These are phyloP conservation scores for Dipteronia dyeriana DNA, from an alignment of 345 rosid species.

Conservation along the genomic window DNA sequence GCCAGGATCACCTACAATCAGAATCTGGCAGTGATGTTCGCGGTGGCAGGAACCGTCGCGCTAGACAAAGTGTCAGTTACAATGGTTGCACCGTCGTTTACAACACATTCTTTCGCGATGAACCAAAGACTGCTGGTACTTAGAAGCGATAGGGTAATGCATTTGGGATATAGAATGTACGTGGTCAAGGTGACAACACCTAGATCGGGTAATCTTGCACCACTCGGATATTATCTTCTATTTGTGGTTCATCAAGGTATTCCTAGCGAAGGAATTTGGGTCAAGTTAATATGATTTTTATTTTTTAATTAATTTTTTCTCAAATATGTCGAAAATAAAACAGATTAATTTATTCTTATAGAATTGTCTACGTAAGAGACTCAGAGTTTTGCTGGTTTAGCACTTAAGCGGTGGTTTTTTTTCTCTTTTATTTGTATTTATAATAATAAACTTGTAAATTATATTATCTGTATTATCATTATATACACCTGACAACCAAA, in stretches of 20 bases:
- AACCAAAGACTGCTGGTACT: slow-evolving; percentile 72
- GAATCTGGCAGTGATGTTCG: slow-evolving; percentile 37
- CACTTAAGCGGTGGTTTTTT: no score
- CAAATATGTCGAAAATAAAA: no score
- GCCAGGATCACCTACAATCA: slow-evolving; percentile 29
- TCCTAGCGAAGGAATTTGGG: slow-evolving; percentile 84
- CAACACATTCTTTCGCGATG: slow-evolving; percentile 80
- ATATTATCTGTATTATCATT: no score
- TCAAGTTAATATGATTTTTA: slow-evolving; percentile 24
- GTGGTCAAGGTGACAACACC: slow-evolving; percentile 52
- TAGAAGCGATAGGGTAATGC: slow-evolving; percentile 35
- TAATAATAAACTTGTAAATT: no score
- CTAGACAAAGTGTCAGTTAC: slow-evolving; percentile 46
- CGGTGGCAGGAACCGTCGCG: slow-evolving; percentile 23
- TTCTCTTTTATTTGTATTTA: no score
- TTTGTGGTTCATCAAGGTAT: slow-evolving; percentile 63
- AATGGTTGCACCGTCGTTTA: slow-evolving; percentile 69
- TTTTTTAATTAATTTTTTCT: no score
- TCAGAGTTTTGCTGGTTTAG: no score
- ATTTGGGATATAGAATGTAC: slow-evolving; percentile 30
- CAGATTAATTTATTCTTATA: no score
- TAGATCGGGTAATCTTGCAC: slow-evolving; percentile 49
- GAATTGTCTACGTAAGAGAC: no score
- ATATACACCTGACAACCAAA: no score
- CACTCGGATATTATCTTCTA: slow-evolving; percentile 68